Base-by-base conservation (phyloP, 2,329 filamentous ascomycete genomes). In the Talaromyces amestolkiae region DNA sequence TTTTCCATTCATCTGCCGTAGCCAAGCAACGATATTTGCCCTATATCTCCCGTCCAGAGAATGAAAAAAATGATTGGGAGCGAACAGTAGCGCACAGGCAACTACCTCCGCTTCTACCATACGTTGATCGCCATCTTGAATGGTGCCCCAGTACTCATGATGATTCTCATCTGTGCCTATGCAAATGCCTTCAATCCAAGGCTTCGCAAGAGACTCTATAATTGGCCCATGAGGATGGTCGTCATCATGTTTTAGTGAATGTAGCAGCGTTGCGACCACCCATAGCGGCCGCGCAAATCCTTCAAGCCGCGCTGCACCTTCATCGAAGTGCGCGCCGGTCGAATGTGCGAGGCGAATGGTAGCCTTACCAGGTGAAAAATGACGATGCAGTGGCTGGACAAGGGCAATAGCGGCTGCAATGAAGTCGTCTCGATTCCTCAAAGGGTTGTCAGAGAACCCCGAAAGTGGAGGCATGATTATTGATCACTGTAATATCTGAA, bases 31-130 rank as follows among this genome's bases (percentile, higher is more conserved):
- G 11, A 93, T 82, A 74, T 92, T 91, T 11, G 73, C 78, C 71
- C 84, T 87, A 73, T 91, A 86, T 69, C 82, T 82, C 17, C 84
- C 83, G 2, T 83, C 85, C 71, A 93, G 79, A 1, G 84, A 86
- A 15, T 87, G 81, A 89, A 90, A 93, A 66, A 92, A 84, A 70
- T 74, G 83, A 80, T 75, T 78, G 33, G 83, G 81, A 39, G 88
- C 89, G 61, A 92, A 88, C 37, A 89, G 90, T 62, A 94, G 81
- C 1, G 90, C 86, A 71, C 87, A 93, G 0, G 91, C 91, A 66
- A 93, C 83, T 0, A 91, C 90, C 73, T 90, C 93, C 84, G 92
- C 91, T 75, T 94, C 91, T 2, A 93, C 91, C 91, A 93, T 93
- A 31, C 91, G 82, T 80, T 93, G 91, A 72, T 93, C 91, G 65